These are phyloP conservation scores for Dentiscutata heterogama DNA, from an alignment of 371 early-diverging fungal species.

Conservation along the genomic window DNA sequence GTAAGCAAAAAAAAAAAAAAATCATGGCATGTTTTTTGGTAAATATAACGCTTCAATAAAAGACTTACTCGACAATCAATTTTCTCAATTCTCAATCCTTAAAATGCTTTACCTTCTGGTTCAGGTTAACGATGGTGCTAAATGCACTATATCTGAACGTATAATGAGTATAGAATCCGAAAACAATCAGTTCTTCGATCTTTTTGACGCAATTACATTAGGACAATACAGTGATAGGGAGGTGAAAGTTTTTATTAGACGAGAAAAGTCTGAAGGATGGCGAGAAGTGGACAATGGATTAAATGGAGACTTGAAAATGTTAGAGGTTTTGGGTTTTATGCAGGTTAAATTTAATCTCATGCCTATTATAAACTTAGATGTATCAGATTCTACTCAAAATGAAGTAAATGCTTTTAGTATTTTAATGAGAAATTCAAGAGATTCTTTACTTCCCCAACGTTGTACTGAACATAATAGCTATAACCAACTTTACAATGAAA, in stretches of 20 bases:
- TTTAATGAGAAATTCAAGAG: background rate
- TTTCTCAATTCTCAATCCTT: too few species aligned
- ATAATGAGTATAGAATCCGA: background rate
- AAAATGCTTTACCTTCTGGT: constrained; percentile 20
- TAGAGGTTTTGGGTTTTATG: constrained; percentile 17
- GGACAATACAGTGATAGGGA: background rate
- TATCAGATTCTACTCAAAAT: background rate
- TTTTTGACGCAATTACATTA: constrained; percentile 13
- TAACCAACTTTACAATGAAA: constrained; percentile 8
- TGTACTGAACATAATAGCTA: background rate
- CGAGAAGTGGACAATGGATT: background rate
- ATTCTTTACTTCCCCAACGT: background rate
- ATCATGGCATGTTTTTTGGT: too few species aligned
- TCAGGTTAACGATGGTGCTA: background rate
- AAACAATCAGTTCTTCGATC: background rate
- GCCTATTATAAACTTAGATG: background rate
- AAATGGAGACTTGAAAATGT: background rate
- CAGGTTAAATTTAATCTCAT: background rate
- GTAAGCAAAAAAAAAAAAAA: too few species aligned
- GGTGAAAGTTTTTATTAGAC: background rate
- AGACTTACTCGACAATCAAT: too few species aligned
- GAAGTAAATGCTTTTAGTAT: background rate
- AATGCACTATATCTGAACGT: constrained; percentile 6
- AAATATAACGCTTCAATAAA: too few species aligned
- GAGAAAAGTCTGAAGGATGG: background rate